Percentiles rank a stretch among this genome's conserved stretches.
These are phyloP conservation scores for Hericium alpestre DNA, from an alignment of 768 basidiomycete genomes.

Conservation along the genomic window DNA sequence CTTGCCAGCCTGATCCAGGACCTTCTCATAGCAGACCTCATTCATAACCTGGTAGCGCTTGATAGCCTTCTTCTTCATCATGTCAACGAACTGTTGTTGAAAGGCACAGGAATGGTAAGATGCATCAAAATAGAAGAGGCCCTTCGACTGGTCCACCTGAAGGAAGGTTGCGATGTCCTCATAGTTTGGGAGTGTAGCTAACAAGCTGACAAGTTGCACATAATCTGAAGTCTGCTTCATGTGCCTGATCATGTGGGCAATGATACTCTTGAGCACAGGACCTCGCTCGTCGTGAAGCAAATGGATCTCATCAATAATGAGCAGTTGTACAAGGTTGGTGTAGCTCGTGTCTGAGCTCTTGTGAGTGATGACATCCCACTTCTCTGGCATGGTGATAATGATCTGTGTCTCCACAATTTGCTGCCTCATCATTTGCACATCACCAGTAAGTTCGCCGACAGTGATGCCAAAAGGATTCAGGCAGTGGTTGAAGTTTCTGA, in stretches of 20 bases:
- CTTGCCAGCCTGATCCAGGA: constrained; percentile 83
- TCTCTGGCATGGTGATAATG: constrained; percentile 97
- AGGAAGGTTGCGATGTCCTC: constrained; percentile 97
- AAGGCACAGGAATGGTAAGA: constrained; percentile 89
- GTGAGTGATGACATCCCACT: constrained; percentile 98
- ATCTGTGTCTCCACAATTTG: constrained; percentile 96
- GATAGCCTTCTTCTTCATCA: constrained; percentile 99
- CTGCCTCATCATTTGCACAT: constrained; percentile 95
- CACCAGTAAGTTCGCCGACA: constrained; percentile 93
- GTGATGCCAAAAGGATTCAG: constrained; percentile 64
- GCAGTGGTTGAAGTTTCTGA: constrained; percentile 82
- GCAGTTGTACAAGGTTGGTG: constrained; percentile 89
- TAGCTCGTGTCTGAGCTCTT: constrained; percentile 96
- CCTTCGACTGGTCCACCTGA: constrained; percentile 83
- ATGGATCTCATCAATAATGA: constrained; percentile 98
- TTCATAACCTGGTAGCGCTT: constrained; percentile 97
- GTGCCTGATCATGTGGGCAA: constrained; percentile 80
- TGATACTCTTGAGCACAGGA: constrained; percentile 85
- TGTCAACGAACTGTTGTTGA: constrained; percentile 92
- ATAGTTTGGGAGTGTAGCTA: constrained; percentile 97
- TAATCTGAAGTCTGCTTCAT: constrained; percentile 94
- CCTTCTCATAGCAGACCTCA: constrained; percentile 98
- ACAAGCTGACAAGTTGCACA: constrained; percentile 88
- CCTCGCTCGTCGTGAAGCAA: constrained; percentile 96
- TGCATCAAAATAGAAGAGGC: constrained; percentile 95